Evolutionary conservation across 2,329 filamentous ascomycete genomes (phyloP).

Genomic region (Hypoxylon sp.): DNA sequence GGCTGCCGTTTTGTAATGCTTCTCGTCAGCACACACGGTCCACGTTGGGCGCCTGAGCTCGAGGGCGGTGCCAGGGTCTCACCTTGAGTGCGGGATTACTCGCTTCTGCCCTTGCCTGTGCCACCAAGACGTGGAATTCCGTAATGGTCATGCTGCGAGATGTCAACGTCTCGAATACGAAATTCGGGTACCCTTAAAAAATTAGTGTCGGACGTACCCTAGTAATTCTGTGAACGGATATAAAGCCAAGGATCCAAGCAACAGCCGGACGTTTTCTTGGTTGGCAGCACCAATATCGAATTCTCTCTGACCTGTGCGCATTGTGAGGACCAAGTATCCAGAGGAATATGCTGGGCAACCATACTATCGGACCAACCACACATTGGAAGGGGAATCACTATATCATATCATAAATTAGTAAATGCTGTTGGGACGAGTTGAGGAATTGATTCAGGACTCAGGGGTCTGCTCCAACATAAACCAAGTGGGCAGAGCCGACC

Average conservation of each 20-base stretch:
- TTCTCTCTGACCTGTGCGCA: constrained; percentile 63
- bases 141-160: constrained; percentile 67
- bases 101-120: constrained; percentile 63
- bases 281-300: constrained; percentile 69
- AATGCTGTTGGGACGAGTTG: constrained; percentile 42
- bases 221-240: constrained; percentile 69
- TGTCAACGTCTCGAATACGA: constrained; percentile 30
- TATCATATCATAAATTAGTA: constrained; percentile 32
- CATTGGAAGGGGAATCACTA: constrained; percentile 75
- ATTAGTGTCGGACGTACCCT: constrained; percentile 56
- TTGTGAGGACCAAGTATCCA: constrained; percentile 38
- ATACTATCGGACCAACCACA: constrained; percentile 78
- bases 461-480: constrained; percentile 7
- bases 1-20: constrained; percentile 59
- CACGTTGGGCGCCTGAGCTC: constrained; percentile 5
- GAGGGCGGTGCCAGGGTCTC: constrained; percentile 43
- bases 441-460: background rate
- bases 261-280: constrained; percentile 66
- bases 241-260: constrained; percentile 69
- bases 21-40: constrained; percentile 28
- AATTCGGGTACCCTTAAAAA: background rate
- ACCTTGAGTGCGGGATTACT: constrained; percentile 70
- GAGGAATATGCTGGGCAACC: constrained; percentile 43
- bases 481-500: constrained; percentile 10
- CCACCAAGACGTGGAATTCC: constrained; percentile 71